A percentile compares a stretch with the other conserved stretches of the same genome.
phyloP scores from a whole-genome alignment of 257 asterid genomes.

The Gynochthodes officinalis region DNA sequence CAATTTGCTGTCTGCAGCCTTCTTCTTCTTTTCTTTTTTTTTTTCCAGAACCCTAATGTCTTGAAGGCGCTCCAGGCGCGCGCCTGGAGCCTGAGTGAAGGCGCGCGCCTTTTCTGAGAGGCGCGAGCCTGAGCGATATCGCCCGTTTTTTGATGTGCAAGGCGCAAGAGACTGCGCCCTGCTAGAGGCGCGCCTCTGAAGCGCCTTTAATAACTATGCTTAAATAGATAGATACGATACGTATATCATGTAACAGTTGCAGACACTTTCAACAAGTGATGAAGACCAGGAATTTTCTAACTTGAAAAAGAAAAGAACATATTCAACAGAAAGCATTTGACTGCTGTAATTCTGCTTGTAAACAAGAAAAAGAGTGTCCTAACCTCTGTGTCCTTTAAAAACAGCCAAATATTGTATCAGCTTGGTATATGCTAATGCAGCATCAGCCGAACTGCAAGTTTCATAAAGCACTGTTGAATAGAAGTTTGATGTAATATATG shows the following conservation, averaged over 20 bases:
- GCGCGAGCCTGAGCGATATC: too few species aligned
- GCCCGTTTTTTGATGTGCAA: too few species aligned
- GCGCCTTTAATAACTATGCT: too few species aligned
- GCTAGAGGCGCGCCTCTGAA: too few species aligned
- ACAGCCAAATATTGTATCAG: slow-evolving; percentile 86
- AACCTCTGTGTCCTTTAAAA: slow-evolving; percentile 87
- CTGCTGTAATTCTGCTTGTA: slow-evolving; percentile 12
- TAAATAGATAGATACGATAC: too few species aligned
- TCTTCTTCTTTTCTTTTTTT: too few species aligned
- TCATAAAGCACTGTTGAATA: slow-evolving; percentile 1
- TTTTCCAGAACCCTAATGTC: too few species aligned
- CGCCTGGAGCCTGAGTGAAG: too few species aligned
- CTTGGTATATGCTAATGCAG: slow-evolving; percentile 82
- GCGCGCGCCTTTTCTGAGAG: too few species aligned
- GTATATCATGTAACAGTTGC: not conserved
- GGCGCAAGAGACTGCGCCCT: too few species aligned
- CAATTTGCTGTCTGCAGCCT: too few species aligned
- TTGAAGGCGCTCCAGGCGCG: too few species aligned
- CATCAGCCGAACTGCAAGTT: slow-evolving; percentile 65
- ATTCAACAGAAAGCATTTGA: not conserved
- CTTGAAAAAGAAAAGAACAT: not conserved
- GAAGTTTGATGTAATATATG: not conserved
- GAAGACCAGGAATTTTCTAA: not conserved
- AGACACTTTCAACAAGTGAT: not conserved
- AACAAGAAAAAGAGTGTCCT: slow-evolving; percentile 10